phyloP scores from a whole-genome alignment of 2,329 filamentous ascomycete genomes.

The Trichoderma atroviride region DNA sequence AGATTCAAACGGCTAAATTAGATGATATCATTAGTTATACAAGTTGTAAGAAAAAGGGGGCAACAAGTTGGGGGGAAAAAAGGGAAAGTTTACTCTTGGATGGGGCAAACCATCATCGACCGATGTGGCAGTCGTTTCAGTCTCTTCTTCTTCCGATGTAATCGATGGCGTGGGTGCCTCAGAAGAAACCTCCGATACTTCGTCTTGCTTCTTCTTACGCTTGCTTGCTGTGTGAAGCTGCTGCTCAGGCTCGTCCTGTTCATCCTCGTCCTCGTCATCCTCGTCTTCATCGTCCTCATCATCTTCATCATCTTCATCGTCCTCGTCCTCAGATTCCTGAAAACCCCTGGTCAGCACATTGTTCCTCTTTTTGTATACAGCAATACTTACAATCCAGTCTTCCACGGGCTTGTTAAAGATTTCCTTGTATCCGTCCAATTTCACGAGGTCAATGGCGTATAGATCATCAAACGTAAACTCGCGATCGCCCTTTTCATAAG shows the following conservation, averaged over 20 bases:
- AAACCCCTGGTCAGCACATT: conserved; percentile 8
- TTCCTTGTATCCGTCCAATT: conserved; percentile 91
- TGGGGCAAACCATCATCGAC: conserved; percentile 78
- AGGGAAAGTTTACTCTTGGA: conserved; percentile 51
- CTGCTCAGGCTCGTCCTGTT: conserved; percentile 54
- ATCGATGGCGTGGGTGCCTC: conserved; percentile 37
- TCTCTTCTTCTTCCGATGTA: conserved; percentile 49
- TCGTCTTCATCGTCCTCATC: conserved; percentile 64
- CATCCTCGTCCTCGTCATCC: conserved; percentile 56
- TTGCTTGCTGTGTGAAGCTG: conserved; percentile 55
- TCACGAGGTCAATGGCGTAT: conserved; percentile 90
- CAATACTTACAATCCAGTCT: conserved; percentile 71
- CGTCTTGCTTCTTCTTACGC: conserved; percentile 58
- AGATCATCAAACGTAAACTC: conserved; percentile 97
- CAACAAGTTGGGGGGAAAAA: neutral
- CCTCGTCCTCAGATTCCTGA: conserved; percentile 62
- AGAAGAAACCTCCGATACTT: conserved; percentile 43
- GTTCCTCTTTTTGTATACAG: too few relatives aligned
- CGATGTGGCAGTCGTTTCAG: conserved; percentile 52
- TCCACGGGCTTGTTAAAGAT: conserved; percentile 81
- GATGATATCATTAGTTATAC: neutral
- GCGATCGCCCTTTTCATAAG: conserved; percentile 90
- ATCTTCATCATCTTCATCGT: conserved; percentile 61
- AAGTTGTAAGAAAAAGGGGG: neutral
- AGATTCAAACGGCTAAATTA: conserved; percentile 77